phyloP scores from a whole-genome alignment of 441 rosid genomes.

The Sinapis alba region DNA sequence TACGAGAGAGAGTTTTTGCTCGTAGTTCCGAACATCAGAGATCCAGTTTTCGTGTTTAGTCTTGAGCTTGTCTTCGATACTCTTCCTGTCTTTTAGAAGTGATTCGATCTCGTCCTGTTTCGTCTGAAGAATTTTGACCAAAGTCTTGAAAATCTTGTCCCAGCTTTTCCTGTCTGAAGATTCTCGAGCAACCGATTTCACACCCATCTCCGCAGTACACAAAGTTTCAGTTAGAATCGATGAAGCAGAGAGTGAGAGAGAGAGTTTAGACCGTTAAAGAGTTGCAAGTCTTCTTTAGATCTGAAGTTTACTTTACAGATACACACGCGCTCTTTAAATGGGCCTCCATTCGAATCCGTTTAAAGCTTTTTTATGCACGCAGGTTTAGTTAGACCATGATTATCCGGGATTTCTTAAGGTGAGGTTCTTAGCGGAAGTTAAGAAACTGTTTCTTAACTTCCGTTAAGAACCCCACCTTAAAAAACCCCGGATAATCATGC shows the following conservation, averaged over 20 bases:
- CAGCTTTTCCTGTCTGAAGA: conserved; percentile 63
- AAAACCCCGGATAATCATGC: too few species aligned
- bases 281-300: neutral
- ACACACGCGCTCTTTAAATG: conserved; percentile 4
- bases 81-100: conserved; percentile 59
- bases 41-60: conserved; percentile 51
- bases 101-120: conserved; percentile 66
- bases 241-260: neutral
- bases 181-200: conserved; percentile 30
- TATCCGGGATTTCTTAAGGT: too few species aligned
- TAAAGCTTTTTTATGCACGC: too few species aligned
- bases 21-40: conserved; percentile 51
- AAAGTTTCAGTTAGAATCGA: conserved; percentile 2
- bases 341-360: conserved; percentile 19
- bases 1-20: conserved; percentile 62
- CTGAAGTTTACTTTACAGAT: neutral
- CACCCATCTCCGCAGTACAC: conserved; percentile 38
- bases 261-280: conserved; percentile 42
- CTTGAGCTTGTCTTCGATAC: conserved; percentile 62
- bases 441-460: too few species aligned
- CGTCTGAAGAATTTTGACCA: conserved; percentile 54
- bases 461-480: too few species aligned
- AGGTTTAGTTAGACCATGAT: too few species aligned
- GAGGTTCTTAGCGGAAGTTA: too few species aligned
- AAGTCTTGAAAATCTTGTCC: conserved; percentile 53